Evolutionary conservation across 1,284 basidiomycete genomes (phyloP), one percentile per base, ranked within the genome.

Genomic region (Austropuccinia psidii): DNA sequence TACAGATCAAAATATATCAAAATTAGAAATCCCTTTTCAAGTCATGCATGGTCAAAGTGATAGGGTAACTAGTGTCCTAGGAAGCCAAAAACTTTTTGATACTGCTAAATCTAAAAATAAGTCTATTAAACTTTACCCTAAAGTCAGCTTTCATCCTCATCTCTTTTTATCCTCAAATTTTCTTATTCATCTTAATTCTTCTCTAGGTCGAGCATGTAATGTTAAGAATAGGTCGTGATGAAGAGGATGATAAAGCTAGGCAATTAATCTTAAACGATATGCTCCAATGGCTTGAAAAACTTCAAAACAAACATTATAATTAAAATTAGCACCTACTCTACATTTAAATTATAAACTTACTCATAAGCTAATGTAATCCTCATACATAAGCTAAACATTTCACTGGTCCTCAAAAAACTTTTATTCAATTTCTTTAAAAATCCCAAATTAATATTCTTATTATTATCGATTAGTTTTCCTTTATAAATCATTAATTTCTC

Each of bases 21-120:
- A 75, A 52, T 75, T 80, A 19, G 72, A 70, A 33, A 47, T 78
- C 1, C 78, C 79, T 0, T 79, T 80, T 75, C 47, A 75, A 27
- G 62, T 78, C 15, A 76, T 77, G 57, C 79, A 80, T 73, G 79
- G 78, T n/a, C 27, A 54, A 27, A 55, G 49, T 45, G 70, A 73
- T 62, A 21, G 70, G 39, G 70, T 73, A 21, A 73, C 70, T 1
- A 73, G 50, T 49, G 49, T 54, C 4, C 27, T 19, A 8, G 70
- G 61, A 57, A 73, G 70, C 27, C 41, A 65, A 11, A 31, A 11
- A 19, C 39, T 73, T 1, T 73, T 41, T 24, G 39, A 65, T n/a
- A 9, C 31, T 13, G 58, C 70, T 29, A 47, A 33, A 45, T 54
- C 58, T 37, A 24, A 49, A 6, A 21, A 65, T 45, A 73, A 73